Conservation (phyloP, 1,284 basidiomycete species). For the Tausonia pullulans region DNA sequence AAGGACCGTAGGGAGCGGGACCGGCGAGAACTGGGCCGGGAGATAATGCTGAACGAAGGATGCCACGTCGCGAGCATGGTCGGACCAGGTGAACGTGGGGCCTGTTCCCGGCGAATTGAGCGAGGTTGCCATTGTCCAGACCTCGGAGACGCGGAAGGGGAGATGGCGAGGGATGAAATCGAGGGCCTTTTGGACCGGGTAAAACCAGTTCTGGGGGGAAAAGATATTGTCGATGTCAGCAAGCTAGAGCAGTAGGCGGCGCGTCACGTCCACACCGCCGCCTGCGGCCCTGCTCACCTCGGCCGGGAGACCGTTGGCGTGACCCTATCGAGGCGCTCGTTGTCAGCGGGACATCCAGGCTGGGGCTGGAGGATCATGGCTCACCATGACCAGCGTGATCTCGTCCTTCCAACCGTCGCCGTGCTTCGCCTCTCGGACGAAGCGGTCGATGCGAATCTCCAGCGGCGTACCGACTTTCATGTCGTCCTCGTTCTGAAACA, state of each 20-base stretch:
- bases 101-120: background rate
- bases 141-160: background rate
- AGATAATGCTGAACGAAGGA: slow-evolving; percentile 10
- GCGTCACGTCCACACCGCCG: background rate
- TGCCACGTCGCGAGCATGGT: slow-evolving; percentile 3
- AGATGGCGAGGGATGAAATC: background rate
- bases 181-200: background rate
- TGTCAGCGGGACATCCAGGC: background rate
- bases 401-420: background rate
- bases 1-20: background rate
- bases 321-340: background rate
- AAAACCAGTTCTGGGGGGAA: slow-evolving; percentile 1
- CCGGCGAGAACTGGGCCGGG: background rate
- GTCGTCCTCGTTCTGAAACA: background rate
- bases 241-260: background rate
- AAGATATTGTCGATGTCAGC: background rate
- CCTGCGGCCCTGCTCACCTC: background rate
- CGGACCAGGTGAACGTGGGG: slow-evolving; percentile 1
- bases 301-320: slow-evolving; percentile 4
- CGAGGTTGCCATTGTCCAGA: background rate
- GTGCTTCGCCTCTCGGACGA: background rate
- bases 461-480: background rate
- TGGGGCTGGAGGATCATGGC: background rate
- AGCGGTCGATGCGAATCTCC: background rate
- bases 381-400: slow-evolving; percentile 6